A percentile compares a stretch with the other conserved stretches of the same genome.
Conservation (phyloP, 768 basidiomycete species). For the Neoboletus magnificus region DNA sequence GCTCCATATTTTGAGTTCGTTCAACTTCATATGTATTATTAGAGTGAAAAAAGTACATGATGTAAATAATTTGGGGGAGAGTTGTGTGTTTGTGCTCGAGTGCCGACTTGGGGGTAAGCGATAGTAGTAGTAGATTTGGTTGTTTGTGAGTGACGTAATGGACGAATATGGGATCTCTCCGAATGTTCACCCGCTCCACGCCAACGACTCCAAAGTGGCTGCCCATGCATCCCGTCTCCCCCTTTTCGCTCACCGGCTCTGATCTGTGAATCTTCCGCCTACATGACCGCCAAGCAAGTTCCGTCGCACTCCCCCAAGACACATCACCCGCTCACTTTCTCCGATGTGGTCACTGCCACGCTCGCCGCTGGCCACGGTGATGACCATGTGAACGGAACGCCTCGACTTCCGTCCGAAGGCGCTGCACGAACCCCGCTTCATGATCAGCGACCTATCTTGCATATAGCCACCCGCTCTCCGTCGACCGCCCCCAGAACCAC, state of each 20-base stretch:
- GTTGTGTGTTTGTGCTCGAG: too few relatives aligned
- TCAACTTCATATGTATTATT: too few relatives aligned
- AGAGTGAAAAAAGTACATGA: too few relatives aligned
- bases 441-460: constrained; percentile 12
- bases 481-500: neutral
- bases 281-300: constrained; percentile 12
- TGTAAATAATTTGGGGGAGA: too few relatives aligned
- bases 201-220: neutral
- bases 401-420: neutral
- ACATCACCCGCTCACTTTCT: constrained; percentile 1
- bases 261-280: too few relatives aligned
- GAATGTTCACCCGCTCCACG: neutral
- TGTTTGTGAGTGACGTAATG: too few relatives aligned
- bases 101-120: too few relatives aligned
- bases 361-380: neutral
- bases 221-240: neutral
- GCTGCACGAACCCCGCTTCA: neutral
- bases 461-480: constrained; percentile 12
- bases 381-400: neutral
- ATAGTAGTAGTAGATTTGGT: too few relatives aligned
- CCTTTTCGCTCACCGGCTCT: neutral
- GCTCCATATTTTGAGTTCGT: too few relatives aligned
- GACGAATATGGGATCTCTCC: neutral
- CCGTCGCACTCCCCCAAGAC: neutral
- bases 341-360: constrained; percentile 5